These are phyloP conservation scores for Talaromyces islandicus DNA, from an alignment of 2,329 filamentous ascomycete species.

Conservation along the genomic window DNA sequence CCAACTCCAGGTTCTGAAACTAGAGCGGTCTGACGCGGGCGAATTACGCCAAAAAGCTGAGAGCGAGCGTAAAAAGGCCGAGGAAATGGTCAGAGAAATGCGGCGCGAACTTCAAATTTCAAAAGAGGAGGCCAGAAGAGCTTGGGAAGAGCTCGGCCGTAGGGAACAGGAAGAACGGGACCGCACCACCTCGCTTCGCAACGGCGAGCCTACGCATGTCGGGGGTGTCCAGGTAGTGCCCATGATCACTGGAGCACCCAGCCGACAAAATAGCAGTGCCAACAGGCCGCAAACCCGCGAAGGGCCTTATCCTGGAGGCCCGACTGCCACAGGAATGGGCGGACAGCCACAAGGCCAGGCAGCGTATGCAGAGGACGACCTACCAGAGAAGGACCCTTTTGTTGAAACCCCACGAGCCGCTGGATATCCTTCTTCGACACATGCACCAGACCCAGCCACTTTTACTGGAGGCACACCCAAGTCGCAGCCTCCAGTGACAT, in stretches of 20 bases:
- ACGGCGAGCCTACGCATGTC: slow-evolving; percentile 80
- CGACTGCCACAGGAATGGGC: slow-evolving; percentile 23
- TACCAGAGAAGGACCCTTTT: slow-evolving; percentile 59
- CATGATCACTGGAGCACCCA: slow-evolving; percentile 68
- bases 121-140: slow-evolving; percentile 88
- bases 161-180: slow-evolving; percentile 91
- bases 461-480: slow-evolving; percentile 19
- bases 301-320: slow-evolving; percentile 35
- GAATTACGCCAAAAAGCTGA: slow-evolving; percentile 61
- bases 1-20: slow-evolving; percentile 67
- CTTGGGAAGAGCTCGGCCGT: slow-evolving; percentile 94
- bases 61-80: slow-evolving; percentile 61
- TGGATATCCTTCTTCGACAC: slow-evolving; percentile 28
- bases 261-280: slow-evolving; percentile 44
- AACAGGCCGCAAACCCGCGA: slow-evolving; percentile 43
- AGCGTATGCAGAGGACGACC: slow-evolving; percentile 45
- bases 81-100: slow-evolving; percentile 82
- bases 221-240: slow-evolving; percentile 94
- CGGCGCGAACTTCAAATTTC: slow-evolving; percentile 88
- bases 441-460: slow-evolving; percentile 23
- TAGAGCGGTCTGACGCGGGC: slow-evolving; percentile 61
- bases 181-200: slow-evolving; percentile 74
- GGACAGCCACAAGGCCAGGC: slow-evolving; percentile 33
- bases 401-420: slow-evolving; percentile 38
- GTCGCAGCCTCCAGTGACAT: slow-evolving; percentile 14